Evolutionary conservation across 1,284 basidiomycete genomes (phyloP), one percentile per base, ranked within the genome.

Genomic region (Trichosporon sp.): DNA sequence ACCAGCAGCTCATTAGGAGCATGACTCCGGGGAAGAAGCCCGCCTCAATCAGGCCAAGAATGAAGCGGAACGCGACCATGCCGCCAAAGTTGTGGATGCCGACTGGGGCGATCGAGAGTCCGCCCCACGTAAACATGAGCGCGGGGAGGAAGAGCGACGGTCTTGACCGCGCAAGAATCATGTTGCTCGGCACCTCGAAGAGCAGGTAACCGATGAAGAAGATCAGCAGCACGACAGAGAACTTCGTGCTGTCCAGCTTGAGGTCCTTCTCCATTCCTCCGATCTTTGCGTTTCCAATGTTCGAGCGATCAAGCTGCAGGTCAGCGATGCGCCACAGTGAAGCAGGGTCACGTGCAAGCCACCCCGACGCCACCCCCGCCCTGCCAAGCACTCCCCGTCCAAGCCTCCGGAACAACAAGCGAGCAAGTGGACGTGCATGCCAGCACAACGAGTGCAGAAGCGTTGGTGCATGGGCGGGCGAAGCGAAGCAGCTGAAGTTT

Each of bases 121-220:
- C 73, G 11, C 78, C 78, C 78, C 72, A 73, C 16, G 64, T 48
- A 21, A 76, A 65, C 76, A 77, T 77, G 69, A 79, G 69, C n/a
- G 68, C 65, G 3, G 78, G 77, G 12, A 79, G 73, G 71, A 74
- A 79, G 65, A 78, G 56, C 21, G 67, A 65, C 26, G 70, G 70
- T 6, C 38, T 48, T 6, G 67, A 68, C 38, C 70, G 70, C 46
- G 70, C n/a, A 19, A 71, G 64, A 65, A 40, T 78, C 76, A 85
- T 79, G 78, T 85, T 85, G 46, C 77, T 79, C 0, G 84, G 84
- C 0, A 85, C 81, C 70, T 85, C 83, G 37, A 59, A 84, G 1
- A 85, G 74, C n/a, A 71, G 61, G 67, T 71, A 71, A 12, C 73
- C 80, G 61, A 83, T 79, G 69, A 82, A 84, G 76, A 84, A 84